Percentiles rank a stretch among this genome's conserved stretches.
Conservation (phyloP, 495 filamentous ascomycete species). For the Tuber calosporum region DNA sequence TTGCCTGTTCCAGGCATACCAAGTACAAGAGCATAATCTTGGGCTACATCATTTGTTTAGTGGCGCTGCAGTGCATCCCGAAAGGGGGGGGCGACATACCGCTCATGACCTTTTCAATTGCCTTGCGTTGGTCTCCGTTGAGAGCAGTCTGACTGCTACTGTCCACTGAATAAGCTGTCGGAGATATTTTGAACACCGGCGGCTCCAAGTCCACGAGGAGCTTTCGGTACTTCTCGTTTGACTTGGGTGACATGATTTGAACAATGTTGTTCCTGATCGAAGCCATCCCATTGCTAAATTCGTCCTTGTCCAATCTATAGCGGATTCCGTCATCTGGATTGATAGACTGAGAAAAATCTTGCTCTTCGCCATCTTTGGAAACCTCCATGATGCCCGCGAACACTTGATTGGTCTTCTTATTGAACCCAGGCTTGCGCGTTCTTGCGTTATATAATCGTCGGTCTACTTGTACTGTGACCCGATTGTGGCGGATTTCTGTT, state of each 20-base stretch:
- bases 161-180: conserved; percentile 54
- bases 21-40: conserved; percentile 87
- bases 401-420: conserved; percentile 66
- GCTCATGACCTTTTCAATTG: conserved; percentile 89
- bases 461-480: conserved; percentile 82
- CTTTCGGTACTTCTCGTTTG: conserved; percentile 54
- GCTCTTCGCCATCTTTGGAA: conserved; percentile 49
- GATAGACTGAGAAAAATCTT: conserved; percentile 18
- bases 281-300: conserved; percentile 97
- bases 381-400: conserved; percentile 92
- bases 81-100: conserved; percentile 39
- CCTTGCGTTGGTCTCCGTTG: conserved; percentile 77
- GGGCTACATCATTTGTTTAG: conserved; percentile 44
- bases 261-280: conserved; percentile 87
- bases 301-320: conserved; percentile 91
- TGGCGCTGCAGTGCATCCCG: background rate
- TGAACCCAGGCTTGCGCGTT: conserved; percentile 63
- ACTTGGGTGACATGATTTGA: conserved; percentile 64
- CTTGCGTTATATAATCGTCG: conserved; percentile 78
- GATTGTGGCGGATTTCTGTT: conserved; percentile 60
- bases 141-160: conserved; percentile 51
- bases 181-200: conserved; percentile 62
- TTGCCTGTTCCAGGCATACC: conserved; percentile 98
- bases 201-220: conserved; percentile 66
- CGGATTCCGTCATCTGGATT: conserved; percentile 52